Evolutionary conservation across 441 rosid species (phyloP).

Genomic region (Adansonia grandidieri): DNA sequence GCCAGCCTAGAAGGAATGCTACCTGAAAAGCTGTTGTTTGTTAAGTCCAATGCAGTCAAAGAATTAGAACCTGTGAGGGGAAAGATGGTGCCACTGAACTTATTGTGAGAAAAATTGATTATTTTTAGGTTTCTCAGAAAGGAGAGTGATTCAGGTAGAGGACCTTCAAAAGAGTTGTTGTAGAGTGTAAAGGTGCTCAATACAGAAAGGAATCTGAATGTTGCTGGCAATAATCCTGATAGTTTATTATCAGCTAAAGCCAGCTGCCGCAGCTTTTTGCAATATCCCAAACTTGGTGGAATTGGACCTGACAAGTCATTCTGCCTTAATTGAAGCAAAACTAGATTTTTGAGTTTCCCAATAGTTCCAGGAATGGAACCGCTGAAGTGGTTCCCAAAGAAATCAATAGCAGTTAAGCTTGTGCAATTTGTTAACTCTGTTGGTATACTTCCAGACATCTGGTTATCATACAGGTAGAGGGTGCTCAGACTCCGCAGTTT

Average conservation of each 20-base stretch:
- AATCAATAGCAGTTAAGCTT: constrained; percentile 62
- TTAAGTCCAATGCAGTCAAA: constrained; percentile 71
- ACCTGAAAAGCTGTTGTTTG: constrained; percentile 77
- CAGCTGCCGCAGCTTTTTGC: constrained; percentile 54
- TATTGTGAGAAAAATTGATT: constrained; percentile 82
- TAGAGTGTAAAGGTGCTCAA: constrained; percentile 64
- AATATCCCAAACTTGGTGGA: constrained; percentile 86
- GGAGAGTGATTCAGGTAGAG: constrained; percentile 67
- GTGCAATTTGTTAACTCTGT: constrained; percentile 78
- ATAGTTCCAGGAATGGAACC: constrained; percentile 76
- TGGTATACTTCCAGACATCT: constrained; percentile 78
- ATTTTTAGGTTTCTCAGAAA: constrained; percentile 67
- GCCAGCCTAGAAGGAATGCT: constrained; percentile 60
- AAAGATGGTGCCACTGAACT: constrained; percentile 60
- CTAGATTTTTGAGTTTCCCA: constrained; percentile 70
- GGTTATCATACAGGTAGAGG: constrained; percentile 74
- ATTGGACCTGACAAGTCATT: constrained; percentile 76
- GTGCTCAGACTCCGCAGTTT: constrained; percentile 53
- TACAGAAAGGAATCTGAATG: constrained; percentile 69
- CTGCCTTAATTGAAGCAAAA: constrained; percentile 79
- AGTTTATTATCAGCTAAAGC: constrained; percentile 85
- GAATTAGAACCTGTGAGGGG: constrained; percentile 69
- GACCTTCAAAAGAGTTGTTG: constrained; percentile 82
- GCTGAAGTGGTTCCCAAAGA: constrained; percentile 69
- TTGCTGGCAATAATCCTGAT: constrained; percentile 75